Conservation (phyloP, 306 rosid genomes). For the Acacia acuminata region DNA sequence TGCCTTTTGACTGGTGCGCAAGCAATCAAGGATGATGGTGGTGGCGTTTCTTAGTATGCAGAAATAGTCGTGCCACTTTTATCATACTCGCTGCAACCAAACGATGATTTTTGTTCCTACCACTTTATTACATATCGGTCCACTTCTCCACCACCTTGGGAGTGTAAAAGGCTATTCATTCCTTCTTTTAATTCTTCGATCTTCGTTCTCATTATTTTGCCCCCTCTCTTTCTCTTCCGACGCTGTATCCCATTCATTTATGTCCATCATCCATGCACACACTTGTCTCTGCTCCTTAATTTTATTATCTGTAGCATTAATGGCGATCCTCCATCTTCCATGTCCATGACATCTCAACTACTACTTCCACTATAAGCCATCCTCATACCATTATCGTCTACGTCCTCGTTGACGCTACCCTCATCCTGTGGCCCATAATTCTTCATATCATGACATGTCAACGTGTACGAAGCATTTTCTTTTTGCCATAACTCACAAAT, state of each 20-base stretch:
- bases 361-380: not conserved
- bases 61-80: not conserved
- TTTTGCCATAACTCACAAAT: too few species aligned
- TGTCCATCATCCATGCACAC: not conserved
- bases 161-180: constrained; percentile 29
- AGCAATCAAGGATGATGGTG: constrained; percentile 9
- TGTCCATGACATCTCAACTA: constrained; percentile 25
- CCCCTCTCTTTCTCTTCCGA: constrained; percentile 18
- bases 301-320: not conserved
- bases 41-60: not conserved
- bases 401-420: constrained; percentile 1
- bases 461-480: not conserved
- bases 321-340: not conserved
- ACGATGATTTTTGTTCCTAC: not conserved
- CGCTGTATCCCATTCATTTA: not conserved
- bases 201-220: constrained; percentile 18
- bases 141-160: constrained; percentile 35
- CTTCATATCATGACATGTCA: not conserved
- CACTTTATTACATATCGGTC: not conserved
- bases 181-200: constrained; percentile 16
- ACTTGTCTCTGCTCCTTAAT: not conserved
- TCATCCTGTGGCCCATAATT: constrained; percentile 8
- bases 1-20: constrained; percentile 16
- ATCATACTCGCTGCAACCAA: not conserved
- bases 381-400: constrained; percentile 6